Evolutionary conservation across 306 rosid species (phyloP), one percentile per base, ranked within the genome.

Genomic region (Abrus precatorius): DNA sequence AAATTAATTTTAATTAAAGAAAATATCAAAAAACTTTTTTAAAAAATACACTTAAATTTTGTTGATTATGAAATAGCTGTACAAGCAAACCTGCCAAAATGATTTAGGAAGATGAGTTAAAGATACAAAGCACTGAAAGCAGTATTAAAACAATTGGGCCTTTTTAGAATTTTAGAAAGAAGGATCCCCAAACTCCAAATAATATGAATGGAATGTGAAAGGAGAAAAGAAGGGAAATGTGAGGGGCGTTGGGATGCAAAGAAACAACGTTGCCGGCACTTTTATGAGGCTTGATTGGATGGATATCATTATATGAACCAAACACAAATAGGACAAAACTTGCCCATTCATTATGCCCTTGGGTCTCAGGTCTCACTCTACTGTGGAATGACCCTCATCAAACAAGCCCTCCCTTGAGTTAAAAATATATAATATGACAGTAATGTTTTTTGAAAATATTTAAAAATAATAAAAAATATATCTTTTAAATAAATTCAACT

Each of bases 221-320:
- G 4, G 36, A 28, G 12, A 12, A 13, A 75, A 54, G 12, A 30
- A 0, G 10, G 2, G 1, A 69, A 59, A 70, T n/a, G 7, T 7
- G 72, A 61, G 83, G 65, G 78, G 44, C 59, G 6, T 38, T 5
- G 13, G 40, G 34, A 48, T 71, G 63, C 54, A 79, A 70, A 48
- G 45, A 79, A 70, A 43, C 29, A 41, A 1, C 5, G 64, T 6
- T 63, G 82, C 70, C 75, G 38, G 83, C 89, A 71, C 66, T 53
- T 44, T 62, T 54, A 66, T 54, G 61, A 84, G 76, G 50, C 6
- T 1, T 72, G 61, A 76, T 85, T 72, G 83, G 80, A 65, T 66
- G 13, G 45, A 30, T 32, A 28, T 33, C 0, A 14, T 28, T 8
- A 50, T 38, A 34, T 65, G 34, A 14, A 62, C 13, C 49, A 61